Evolutionary conservation across 371 early-diverging fungal genomes (phyloP), one percentile per base, ranked within the genome.

Genomic region (Rhizopus sp.): DNA sequence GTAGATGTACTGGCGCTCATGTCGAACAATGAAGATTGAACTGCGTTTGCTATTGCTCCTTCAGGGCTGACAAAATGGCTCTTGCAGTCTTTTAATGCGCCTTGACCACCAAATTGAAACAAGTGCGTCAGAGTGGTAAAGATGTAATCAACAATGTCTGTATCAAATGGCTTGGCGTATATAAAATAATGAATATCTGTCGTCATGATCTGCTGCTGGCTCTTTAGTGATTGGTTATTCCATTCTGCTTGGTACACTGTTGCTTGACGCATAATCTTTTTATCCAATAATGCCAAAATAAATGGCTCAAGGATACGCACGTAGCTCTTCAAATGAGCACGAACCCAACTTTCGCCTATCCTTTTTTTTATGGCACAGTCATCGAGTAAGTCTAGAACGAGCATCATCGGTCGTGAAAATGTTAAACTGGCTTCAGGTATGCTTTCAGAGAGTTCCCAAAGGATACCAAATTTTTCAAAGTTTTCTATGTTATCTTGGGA

Each of bases 281-380:
- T 74, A 57, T 84, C 81, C 15, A 81, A 67, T 44, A 90, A 63
- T 5, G 81, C 73, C 30, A 73, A 45, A 4, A 90, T 53, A 13
- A 90, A 76, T 0, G 90, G 91, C 39, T 87, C 85, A 23, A 92
- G 57, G 1, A 89, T 58, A 23, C 87, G 73, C 3, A 72, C 73
- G 63, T 86, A 87, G 13, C 83, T 86, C 37, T 73, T 79, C 7
- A 86, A 63, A 66, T 86, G 85, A 47, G 80, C 80, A 35, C 87
- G 77, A 46, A 90, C 75, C 90, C 90, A 92, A 3, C 79, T 81
- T 55, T 92, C 90, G 5, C 88, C 90, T 10, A 83, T 81, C 7
- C 89, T 72, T 31, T 83, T 73, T 49, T 86, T 77, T 7, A 80
- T 59, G 0, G 88, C 81, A 32, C 80, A 77, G 23, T 79, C 64